Evolutionary conservation across 73 alveolate genomes (phyloP).

Genomic region (Tetrahymena borealis): DNA sequence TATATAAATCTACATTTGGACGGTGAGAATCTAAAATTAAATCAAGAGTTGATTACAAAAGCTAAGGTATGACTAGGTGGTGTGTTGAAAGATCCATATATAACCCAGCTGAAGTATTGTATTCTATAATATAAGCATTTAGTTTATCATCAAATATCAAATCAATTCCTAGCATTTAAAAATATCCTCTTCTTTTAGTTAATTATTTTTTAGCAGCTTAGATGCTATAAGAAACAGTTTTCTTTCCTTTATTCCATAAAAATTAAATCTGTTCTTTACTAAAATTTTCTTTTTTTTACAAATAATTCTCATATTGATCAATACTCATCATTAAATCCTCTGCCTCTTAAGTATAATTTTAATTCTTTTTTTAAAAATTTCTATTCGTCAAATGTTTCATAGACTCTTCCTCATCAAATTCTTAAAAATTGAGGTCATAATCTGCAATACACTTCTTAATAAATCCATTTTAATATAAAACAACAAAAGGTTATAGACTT

Average conservation of each 20-base stretch:
- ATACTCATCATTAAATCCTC: background rate
- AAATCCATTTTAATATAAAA: slow-evolving; percentile 58
- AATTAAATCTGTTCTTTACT: background rate
- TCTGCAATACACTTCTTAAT: slow-evolving; percentile 49
- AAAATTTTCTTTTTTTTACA: background rate
- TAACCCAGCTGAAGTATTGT: background rate
- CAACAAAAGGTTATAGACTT: slow-evolving; percentile 69
- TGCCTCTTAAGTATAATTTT: background rate
- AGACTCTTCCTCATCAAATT: background rate
- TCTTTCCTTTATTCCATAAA: background rate
- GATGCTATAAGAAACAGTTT: background rate
- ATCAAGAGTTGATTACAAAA: background rate
- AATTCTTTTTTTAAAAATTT: background rate
- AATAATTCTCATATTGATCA: background rate
- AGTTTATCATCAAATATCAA: background rate
- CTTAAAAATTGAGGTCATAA: slow-evolving; percentile 10
- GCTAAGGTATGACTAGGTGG: background rate
- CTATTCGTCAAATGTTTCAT: background rate
- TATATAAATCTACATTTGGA: background rate
- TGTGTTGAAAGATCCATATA: background rate
- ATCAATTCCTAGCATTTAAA: background rate
- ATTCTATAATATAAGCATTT: background rate
- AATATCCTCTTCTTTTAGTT: background rate
- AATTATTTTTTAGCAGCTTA: background rate
- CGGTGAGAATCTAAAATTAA: background rate